phyloP scores from a whole-genome alignment of 2,329 filamentous ascomycete genomes.

The Zalaria obscura region DNA sequence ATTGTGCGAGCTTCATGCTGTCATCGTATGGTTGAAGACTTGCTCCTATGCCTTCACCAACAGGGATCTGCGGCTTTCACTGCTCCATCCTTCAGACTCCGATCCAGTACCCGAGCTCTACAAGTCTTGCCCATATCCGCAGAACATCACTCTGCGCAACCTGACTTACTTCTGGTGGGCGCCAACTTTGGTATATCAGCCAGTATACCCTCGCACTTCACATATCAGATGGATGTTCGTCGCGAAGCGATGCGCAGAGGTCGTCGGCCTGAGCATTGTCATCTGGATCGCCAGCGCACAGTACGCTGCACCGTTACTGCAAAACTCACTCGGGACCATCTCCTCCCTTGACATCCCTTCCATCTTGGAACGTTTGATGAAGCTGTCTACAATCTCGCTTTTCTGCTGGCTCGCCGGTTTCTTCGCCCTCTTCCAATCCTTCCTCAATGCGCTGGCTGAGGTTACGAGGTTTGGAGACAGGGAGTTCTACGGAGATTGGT shows the following conservation, averaged over 20 bases:
- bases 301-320: slow-evolving; percentile 79
- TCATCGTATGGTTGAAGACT: slow-evolving; percentile 93
- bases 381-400: slow-evolving; percentile 86
- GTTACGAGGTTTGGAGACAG: slow-evolving; percentile 81
- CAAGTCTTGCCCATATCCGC: slow-evolving; percentile 68
- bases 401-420: slow-evolving; percentile 97
- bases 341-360: slow-evolving; percentile 63
- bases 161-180: slow-evolving; percentile 97
- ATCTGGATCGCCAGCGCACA: slow-evolving; percentile 94
- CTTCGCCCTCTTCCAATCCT: slow-evolving; percentile 89
- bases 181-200: slow-evolving; percentile 91
- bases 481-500: slow-evolving; percentile 96
- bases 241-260: slow-evolving; percentile 65
- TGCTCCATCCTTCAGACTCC: slow-evolving; percentile 25
- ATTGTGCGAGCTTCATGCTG: slow-evolving; percentile 75
- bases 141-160: slow-evolving; percentile 79
- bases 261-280: slow-evolving; percentile 64
- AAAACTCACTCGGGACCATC: slow-evolving; percentile 82
- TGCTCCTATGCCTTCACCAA: slow-evolving; percentile 96
- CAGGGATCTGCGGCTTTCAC: slow-evolving; percentile 78
- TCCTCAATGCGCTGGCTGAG: slow-evolving; percentile 82
- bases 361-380: slow-evolving; percentile 81
- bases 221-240: slow-evolving; percentile 82
- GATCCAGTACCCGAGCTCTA: slow-evolving; percentile 81
- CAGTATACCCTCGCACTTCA: slow-evolving; percentile 77